Evolutionary conservation across 805 yeast genomes (phyloP).

Genomic region (Hyphopichia homilentoma): DNA sequence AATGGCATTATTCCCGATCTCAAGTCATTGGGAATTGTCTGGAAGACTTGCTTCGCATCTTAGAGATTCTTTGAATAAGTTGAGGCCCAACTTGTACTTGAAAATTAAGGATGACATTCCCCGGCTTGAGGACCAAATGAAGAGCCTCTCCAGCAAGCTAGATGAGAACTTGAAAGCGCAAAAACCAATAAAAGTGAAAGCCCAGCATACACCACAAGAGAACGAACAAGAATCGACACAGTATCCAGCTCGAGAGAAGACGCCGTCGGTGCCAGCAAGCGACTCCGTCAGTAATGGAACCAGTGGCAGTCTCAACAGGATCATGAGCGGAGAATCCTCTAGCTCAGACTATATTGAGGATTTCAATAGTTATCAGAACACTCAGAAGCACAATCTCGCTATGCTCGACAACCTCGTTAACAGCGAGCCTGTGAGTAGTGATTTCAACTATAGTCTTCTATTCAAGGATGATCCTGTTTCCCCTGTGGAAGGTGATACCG

Average conservation of each 20-base stretch:
- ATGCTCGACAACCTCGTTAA: not conserved
- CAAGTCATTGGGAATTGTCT: constrained; percentile 50
- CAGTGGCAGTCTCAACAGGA: constrained; percentile 14
- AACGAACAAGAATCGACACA: too few species aligned
- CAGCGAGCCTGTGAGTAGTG: not conserved
- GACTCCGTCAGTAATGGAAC: constrained; percentile 12
- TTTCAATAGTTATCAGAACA: constrained; percentile 1
- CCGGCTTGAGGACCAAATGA: constrained; percentile 3
- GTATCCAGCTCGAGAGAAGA: too few species aligned
- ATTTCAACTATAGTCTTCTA: constrained; percentile 5
- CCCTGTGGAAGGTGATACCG: too few species aligned
- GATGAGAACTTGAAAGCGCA: constrained; percentile 10
- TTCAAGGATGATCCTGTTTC: constrained; percentile 13
- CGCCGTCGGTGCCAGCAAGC: not conserved
- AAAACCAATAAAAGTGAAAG: too few species aligned
- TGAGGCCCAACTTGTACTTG: constrained; percentile 38
- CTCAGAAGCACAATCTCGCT: not conserved
- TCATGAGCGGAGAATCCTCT: too few species aligned
- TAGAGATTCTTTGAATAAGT: constrained; percentile 40
- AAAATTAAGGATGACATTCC: constrained; percentile 17
- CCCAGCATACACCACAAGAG: too few species aligned
- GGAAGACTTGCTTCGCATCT: constrained; percentile 45
- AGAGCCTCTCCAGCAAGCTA: constrained; percentile 1
- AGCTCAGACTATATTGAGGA: too few species aligned
- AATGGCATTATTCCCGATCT: constrained; percentile 46